These are phyloP conservation scores for Nemania sp. DNA, from an alignment of 2,329 filamentous ascomycete genomes.

Conservation along the genomic window DNA sequence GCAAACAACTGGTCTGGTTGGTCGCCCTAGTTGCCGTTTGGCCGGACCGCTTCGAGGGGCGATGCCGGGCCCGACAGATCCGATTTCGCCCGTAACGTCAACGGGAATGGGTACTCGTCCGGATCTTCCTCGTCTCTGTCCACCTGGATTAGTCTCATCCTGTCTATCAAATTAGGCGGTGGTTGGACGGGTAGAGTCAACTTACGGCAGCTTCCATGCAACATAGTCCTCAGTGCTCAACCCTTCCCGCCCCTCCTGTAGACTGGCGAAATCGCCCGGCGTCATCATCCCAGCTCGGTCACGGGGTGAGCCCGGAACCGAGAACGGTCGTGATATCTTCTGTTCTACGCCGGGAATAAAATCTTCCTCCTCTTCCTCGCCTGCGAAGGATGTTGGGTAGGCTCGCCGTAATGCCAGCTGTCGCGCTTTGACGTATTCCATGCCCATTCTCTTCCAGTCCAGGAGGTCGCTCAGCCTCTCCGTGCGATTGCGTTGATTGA, in stretches of 20 bases:
- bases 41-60: constrained; percentile 47
- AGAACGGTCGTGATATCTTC: constrained; percentile 94
- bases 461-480: constrained; percentile 92
- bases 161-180: not conserved
- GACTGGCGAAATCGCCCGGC: constrained; percentile 92
- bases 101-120: constrained; percentile 66
- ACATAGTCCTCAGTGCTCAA: constrained; percentile 97
- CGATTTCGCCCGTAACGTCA: constrained; percentile 56
- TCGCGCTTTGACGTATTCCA: constrained; percentile 98
- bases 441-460: constrained; percentile 99
- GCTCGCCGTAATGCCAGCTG: constrained; percentile 89
- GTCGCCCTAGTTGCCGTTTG: constrained; percentile 45
- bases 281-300: constrained; percentile 98
- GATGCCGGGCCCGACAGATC: constrained; percentile 42
- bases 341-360: constrained; percentile 91
- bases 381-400: constrained; percentile 83
- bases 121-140: constrained; percentile 88
- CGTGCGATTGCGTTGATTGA: constrained; percentile 97
- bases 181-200: constrained; percentile 40
- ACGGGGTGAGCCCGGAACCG: constrained; percentile 88
- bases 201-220: constrained; percentile 96
- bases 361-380: constrained; percentile 80
- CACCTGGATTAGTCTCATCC: constrained; percentile 37
- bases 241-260: constrained; percentile 92
- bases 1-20: not conserved